Evolutionary conservation across 148 eudicot species (phyloP).

Genomic region (Polygonum maritimum): DNA sequence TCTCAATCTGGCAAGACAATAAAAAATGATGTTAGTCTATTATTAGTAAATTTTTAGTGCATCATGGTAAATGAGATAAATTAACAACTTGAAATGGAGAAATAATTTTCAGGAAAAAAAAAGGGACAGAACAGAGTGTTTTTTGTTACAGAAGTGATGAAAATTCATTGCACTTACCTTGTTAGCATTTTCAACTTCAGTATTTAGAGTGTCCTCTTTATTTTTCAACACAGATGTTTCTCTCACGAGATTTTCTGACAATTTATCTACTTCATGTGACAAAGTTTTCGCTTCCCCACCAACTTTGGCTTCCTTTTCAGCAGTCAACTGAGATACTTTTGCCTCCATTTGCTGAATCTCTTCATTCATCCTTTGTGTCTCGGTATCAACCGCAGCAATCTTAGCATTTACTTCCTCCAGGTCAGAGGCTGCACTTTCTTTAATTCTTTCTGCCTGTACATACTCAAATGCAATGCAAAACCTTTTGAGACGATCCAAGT

Average conservation of each 20-base stretch:
- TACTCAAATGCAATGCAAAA: constrained; percentile 93
- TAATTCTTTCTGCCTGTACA: constrained; percentile 75
- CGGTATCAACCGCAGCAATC: constrained; percentile 51
- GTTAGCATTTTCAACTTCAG: constrained; percentile 57
- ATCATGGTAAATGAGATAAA: not conserved
- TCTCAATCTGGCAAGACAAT: constrained; percentile 42
- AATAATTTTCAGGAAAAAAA: not conserved
- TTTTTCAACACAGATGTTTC: constrained; percentile 75
- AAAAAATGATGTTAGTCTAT: not conserved
- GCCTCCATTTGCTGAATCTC: constrained; percentile 72
- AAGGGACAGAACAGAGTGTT: not conserved
- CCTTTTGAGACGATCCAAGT: constrained; percentile 77
- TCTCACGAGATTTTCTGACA: constrained; percentile 71
- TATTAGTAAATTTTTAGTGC: not conserved
- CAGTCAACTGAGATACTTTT: constrained; percentile 49
- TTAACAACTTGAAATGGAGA: not conserved
- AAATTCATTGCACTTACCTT: constrained; percentile 38
- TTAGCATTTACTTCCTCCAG: constrained; percentile 54
- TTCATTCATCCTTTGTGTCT: constrained; percentile 31
- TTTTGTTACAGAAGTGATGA: not conserved
- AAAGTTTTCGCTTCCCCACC: constrained; percentile 73
- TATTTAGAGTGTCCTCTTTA: constrained; percentile 60
- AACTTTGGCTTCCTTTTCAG: constrained; percentile 84
- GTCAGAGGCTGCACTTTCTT: constrained; percentile 56
- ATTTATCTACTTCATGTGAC: constrained; percentile 67